Evolutionary conservation across 176 grass and related monocot genomes (phyloP), one percentile per base, ranked within the genome.

Genomic region (Bonia amplexicaulis): DNA sequence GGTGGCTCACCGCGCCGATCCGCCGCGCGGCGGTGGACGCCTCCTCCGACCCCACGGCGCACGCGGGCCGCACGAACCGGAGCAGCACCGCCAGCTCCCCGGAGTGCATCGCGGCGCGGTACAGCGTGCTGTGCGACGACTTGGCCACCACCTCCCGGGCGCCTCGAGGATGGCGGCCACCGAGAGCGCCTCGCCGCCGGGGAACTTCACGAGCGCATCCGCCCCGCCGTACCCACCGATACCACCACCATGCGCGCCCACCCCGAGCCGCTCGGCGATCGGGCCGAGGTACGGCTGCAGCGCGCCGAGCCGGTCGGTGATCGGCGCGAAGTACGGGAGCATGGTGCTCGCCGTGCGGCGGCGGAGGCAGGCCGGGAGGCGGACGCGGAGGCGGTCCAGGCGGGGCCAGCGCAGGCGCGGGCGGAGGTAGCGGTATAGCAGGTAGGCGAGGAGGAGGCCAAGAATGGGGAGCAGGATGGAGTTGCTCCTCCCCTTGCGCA

Each of bases 81-180:
- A 98, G 91, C 83, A 95, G 82, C 83, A 95, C 93, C 5, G 82
- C 87, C 17, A 84, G 63, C 63, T 89, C 79, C 60, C 81, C 89
- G 25, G 84, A 66, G 55, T 78, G 77, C 82, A 98, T 51, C 4
- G 85, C 80, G 29, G 96, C 96, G 87, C 96, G 89, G 93, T 98
- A 98, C 52, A 95, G 58, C 55, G 96, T 98, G 76, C 89, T 92
- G 87, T 95, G 91, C 73, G 87, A 82, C 6, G 96, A 98, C 86
- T 98, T 98, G 77, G 89, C 91, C 13, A 98, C 91, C 61, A 98
- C 96, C 91, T 98, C 93, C 96, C 93, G 0, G 96, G 96, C 13
- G 96, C 93, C 89, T 98, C 96, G 37, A 98, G 88, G 73, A 98
- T 95, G 49, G 85, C 90, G 15, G 71, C 86, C 53, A 93, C 89